Evolutionary conservation across 768 basidiomycete genomes (phyloP), one percentile per base, ranked within the genome.

Genomic region (Naematelia aurantialba): DNA sequence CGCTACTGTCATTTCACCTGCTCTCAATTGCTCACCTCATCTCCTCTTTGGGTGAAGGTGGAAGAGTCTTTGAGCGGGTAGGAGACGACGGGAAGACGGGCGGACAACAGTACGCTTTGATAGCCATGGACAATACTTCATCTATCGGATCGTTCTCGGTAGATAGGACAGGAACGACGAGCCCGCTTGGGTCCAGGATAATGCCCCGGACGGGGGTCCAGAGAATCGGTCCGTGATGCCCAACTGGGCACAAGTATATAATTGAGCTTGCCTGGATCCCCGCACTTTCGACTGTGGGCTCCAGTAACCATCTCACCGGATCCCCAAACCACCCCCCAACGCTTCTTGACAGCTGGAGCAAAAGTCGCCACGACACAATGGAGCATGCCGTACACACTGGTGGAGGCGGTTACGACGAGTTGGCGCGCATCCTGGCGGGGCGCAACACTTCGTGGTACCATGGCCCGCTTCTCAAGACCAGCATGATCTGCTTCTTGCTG

Each of bases 401-500:
- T 19, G 21, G 5, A 24, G 56, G 50, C 10, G 56, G 50, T 10
- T 51, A 50, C 19, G 39, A 34, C 30, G 46, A 58, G 17, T 21
- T 55, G 44, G 57, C 50, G 26, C 21, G 19, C 0, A 48, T 63
- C 24, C 59, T 67, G 39, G 31, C 46, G 11, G 66, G 62, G 1
- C 58, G 69, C n/a, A 60, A 71, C 39, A 66, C 62, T 19, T 55
- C 60, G 39, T 72, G 65, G 65, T 72, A 66, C 50, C 45, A 48
- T 8, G 67, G 67, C 19, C 52, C 51, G 19, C 63, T 66, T 4
- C 52, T 45, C 1, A 60, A 61, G 31, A 58, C 68, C 52, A 72
- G 66, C 45, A 19, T 59, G 50, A 65, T 72, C 53, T 50, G 65
- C 30, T 31, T 84, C 14, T 77, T 87, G 14, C 85, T 86, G 1